Conservation (phyloP, 2,329 filamentous ascomycete genomes). For the Huntiella moniliformis region DNA sequence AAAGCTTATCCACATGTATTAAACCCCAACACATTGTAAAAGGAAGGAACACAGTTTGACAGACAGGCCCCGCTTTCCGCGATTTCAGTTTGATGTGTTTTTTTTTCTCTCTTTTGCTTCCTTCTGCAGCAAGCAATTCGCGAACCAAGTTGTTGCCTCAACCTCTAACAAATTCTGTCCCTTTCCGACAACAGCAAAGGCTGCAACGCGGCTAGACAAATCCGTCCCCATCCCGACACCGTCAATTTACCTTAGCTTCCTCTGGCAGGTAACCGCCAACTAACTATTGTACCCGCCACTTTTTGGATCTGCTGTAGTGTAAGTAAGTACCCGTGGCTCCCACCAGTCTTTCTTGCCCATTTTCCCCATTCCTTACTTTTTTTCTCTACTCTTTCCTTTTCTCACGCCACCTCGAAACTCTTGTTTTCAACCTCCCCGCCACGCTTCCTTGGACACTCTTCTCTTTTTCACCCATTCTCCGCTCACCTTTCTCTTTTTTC, state of each 20-base stretch:
- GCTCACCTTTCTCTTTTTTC: not conserved
- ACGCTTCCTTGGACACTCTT: not conserved
- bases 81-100: slow-evolving; percentile 18
- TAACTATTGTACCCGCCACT: too few species aligned
- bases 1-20: too few species aligned
- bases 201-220: slow-evolving; percentile 12
- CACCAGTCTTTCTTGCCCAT: too few species aligned
- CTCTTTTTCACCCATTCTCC: not conserved
- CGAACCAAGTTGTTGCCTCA: not conserved
- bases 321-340: too few species aligned
- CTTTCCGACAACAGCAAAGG: not conserved
- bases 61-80: slow-evolving; percentile 3
- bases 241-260: slow-evolving; percentile 14
- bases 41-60: not conserved
- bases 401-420: slow-evolving; percentile 6
- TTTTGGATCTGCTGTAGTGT: too few species aligned
- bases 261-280: too few species aligned
- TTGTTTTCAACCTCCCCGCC: slow-evolving; percentile 10
- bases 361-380: slow-evolving; percentile 12
- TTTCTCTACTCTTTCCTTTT: slow-evolving; percentile 4
- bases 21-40: too few species aligned
- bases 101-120: not conserved
- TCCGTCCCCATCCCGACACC: slow-evolving; percentile 13
- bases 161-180: not conserved
- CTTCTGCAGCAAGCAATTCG: not conserved